A percentile compares a stretch with the other conserved stretches of the same genome.
phyloP scores from a whole-genome alignment of 1,284 basidiomycete species.

The Blastosporella zonata region DNA sequence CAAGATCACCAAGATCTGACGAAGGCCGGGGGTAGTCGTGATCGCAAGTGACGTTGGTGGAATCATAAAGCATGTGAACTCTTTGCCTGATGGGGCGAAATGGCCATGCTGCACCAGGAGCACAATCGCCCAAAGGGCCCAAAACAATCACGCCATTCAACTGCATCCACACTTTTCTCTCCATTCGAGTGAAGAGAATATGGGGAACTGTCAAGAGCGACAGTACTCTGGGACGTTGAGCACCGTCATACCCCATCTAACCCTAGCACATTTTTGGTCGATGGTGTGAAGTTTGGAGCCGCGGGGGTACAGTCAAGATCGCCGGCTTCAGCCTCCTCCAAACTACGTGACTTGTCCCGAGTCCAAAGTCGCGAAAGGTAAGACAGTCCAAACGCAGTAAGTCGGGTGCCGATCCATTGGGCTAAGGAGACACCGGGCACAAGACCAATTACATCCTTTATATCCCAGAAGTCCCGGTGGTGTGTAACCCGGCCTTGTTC shows the following conservation, averaged over 20 bases:
- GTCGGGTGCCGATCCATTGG: slow-evolving; percentile 63
- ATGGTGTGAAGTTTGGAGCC: slow-evolving; percentile 13
- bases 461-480: slow-evolving; percentile 75
- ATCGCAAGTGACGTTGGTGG: slow-evolving; percentile 9
- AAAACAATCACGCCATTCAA: slow-evolving; percentile 22
- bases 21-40: slow-evolving; percentile 18
- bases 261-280: slow-evolving; percentile 24
- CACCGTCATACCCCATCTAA: slow-evolving; percentile 20
- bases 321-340: slow-evolving; percentile 18
- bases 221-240: slow-evolving; percentile 5
- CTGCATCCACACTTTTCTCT: slow-evolving; percentile 9
- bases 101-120: slow-evolving; percentile 21
- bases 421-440: slow-evolving; percentile 62
- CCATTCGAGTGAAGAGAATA: background rate
- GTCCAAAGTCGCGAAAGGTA: slow-evolving; percentile 35
- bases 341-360: slow-evolving; percentile 16
- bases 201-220: slow-evolving; percentile 2
- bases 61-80: slow-evolving; percentile 16
- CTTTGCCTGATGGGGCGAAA: slow-evolving; percentile 19
- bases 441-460: slow-evolving; percentile 65
- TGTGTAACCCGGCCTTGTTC: slow-evolving; percentile 70
- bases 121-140: slow-evolving; percentile 15
- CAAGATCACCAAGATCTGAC: slow-evolving; percentile 18
- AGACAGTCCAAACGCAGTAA: slow-evolving; percentile 54
- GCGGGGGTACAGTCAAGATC: slow-evolving; percentile 22